Evolutionary conservation across 2,329 filamentous ascomycete genomes (phyloP).

Genomic region (Geosmithia flava): DNA sequence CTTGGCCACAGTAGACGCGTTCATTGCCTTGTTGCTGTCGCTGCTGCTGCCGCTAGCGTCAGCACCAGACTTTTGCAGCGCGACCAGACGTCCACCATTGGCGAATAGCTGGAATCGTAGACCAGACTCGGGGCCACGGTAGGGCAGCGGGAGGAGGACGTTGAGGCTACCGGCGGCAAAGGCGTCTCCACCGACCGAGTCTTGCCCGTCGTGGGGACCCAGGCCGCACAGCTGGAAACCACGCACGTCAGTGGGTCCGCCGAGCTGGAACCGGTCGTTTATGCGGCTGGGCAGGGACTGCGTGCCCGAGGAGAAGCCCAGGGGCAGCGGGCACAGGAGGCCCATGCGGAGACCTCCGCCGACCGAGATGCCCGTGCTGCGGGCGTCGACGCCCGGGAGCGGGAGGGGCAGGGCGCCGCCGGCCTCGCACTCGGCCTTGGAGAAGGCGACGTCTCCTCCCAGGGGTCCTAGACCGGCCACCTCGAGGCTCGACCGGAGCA

Average conservation of each 20-base stretch:
- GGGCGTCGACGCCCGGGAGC: slow-evolving; percentile 51
- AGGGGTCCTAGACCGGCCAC: slow-evolving; percentile 79
- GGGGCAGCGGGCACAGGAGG: slow-evolving; percentile 67
- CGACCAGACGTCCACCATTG: slow-evolving; percentile 77
- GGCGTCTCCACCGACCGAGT: slow-evolving; percentile 83
- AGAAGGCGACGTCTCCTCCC: slow-evolving; percentile 84
- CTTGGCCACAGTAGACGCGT: slow-evolving; percentile 30
- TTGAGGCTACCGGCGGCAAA: slow-evolving; percentile 85
- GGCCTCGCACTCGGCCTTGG: slow-evolving; percentile 79
- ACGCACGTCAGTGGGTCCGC: slow-evolving; percentile 86
- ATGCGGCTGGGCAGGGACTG: slow-evolving; percentile 59
- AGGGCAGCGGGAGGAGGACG: slow-evolving; percentile 73
- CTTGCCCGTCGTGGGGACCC: slow-evolving; percentile 73
- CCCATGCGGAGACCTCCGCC: slow-evolving; percentile 74
- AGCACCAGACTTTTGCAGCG: slow-evolving; percentile 44
- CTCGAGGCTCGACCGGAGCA: slow-evolving; percentile 66
- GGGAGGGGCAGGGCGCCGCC: slow-evolving; percentile 64
- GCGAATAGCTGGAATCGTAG: slow-evolving; percentile 82
- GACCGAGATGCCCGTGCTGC: slow-evolving; percentile 66
- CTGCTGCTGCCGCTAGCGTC: slow-evolving; percentile 27
- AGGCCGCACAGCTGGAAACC: slow-evolving; percentile 86
- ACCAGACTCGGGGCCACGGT: slow-evolving; percentile 69
- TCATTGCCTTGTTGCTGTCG: slow-evolving; percentile 18
- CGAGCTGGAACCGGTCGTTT: slow-evolving; percentile 91
- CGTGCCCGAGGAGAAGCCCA: slow-evolving; percentile 38